Evolutionary conservation across 345 rosid species (phyloP).

Genomic region (Hirschfeldia incana): DNA sequence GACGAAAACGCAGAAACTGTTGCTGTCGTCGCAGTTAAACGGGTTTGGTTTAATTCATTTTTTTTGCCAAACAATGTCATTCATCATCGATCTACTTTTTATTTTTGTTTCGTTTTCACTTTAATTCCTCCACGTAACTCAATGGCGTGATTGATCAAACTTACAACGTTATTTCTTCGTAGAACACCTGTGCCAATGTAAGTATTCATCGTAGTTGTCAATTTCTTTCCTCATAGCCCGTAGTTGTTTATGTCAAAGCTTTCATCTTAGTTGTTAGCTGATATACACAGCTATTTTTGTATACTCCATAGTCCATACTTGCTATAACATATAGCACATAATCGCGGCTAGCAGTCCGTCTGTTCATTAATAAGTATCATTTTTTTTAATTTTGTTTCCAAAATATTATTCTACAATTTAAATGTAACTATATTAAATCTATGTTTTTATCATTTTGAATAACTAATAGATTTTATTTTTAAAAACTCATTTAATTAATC

Average conservation of each 20-base stretch:
- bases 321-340: no score
- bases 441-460: no score
- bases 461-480: no score
- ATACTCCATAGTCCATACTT: no score
- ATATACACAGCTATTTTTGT: background rate
- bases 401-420: no score
- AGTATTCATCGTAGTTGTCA: background rate
- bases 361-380: no score
- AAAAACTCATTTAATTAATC: no score
- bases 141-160: no score
- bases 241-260: background rate
- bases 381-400: no score
- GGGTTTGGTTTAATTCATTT: slow-evolving; percentile 15
- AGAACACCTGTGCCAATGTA: background rate
- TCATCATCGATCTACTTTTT: background rate
- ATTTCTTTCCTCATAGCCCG: background rate
- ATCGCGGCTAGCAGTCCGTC: no score
- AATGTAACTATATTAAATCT: no score
- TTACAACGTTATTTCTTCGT: background rate
- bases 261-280: background rate
- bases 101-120: background rate
- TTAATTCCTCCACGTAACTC: background rate
- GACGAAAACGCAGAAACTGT: slow-evolving; percentile 25
- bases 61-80: no score
- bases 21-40: slow-evolving; percentile 29